Percentiles rank a stretch among this genome's conserved stretches.
Evolutionary conservation across 352 stramenopile species (phyloP).

Genomic region (Phytophthora niederhauseri): DNA sequence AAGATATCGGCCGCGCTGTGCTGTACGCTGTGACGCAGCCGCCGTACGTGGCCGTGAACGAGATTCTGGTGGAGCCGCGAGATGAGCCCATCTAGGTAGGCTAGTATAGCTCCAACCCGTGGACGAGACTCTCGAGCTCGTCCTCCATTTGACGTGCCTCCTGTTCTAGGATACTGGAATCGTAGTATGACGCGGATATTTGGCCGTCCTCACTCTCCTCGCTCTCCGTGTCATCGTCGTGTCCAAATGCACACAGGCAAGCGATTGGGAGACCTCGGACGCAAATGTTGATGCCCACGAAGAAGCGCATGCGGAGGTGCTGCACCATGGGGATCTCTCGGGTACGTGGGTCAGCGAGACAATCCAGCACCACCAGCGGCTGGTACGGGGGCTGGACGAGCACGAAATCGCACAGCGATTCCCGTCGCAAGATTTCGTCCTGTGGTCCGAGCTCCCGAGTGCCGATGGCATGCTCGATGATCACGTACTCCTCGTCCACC

Average conservation of each 20-base stretch:
- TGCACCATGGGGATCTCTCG: constrained; percentile 63
- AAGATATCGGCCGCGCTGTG: constrained; percentile 88
- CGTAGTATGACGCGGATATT: constrained; percentile 40
- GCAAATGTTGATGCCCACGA: constrained; percentile 53
- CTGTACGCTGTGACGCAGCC: constrained; percentile 90
- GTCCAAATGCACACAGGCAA: constrained; percentile 60
- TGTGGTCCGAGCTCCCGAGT: constrained; percentile 29
- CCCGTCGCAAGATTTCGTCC: constrained; percentile 44
- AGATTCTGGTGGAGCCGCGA: constrained; percentile 90
- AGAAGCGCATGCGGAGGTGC: constrained; percentile 56
- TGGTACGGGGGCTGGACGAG: constrained; percentile 48
- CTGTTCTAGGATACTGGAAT: constrained; percentile 46
- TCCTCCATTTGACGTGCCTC: constrained; percentile 49
- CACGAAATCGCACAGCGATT: constrained; percentile 67
- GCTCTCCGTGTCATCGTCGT: constrained; percentile 36
- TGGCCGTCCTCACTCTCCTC: constrained; percentile 22
- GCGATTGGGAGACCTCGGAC: constrained; percentile 61
- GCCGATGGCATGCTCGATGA: constrained; percentile 59
- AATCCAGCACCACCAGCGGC: constrained; percentile 57
- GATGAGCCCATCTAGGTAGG: constrained; percentile 84
- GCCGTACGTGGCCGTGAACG: constrained; percentile 89
- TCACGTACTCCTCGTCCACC: constrained; percentile 51
- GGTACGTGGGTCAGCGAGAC: constrained; percentile 49
- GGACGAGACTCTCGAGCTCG: constrained; percentile 52
- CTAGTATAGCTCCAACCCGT: constrained; percentile 46